These are phyloP conservation scores for Cerrena zonata DNA, from an alignment of 1,284 basidiomycete genomes.

Conservation along the genomic window DNA sequence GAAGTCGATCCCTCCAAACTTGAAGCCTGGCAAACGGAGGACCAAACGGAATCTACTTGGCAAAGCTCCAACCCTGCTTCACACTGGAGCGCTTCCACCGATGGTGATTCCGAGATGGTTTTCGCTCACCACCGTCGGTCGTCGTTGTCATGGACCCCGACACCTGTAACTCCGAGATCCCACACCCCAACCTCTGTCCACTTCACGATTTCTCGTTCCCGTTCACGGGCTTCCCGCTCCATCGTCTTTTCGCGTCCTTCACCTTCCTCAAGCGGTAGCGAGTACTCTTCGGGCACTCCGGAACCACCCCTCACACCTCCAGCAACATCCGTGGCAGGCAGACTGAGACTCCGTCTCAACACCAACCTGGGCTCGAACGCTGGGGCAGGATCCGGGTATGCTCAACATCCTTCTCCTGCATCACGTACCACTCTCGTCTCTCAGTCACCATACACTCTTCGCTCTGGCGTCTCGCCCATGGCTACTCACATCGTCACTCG, in stretches of 20 bases:
- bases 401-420: neutral
- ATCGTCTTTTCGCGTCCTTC: neutral
- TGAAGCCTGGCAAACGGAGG: neutral
- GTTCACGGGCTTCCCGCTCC: neutral
- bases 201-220: slow-evolving; percentile 1
- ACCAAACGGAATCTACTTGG: neutral
- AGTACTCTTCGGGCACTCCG: slow-evolving; percentile 1
- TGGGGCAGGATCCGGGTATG: neutral
- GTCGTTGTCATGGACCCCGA: slow-evolving; percentile 31
- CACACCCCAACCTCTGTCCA: slow-evolving; percentile 4
- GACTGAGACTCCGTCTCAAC: neutral
- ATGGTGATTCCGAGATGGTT: slow-evolving; percentile 59
- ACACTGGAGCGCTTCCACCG: slow-evolving; percentile 50
- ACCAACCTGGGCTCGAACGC: neutral
- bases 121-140: slow-evolving; percentile 43
- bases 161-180: slow-evolving; percentile 23
- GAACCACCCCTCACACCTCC: slow-evolving; percentile 8
- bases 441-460: neutral
- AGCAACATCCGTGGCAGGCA: neutral
- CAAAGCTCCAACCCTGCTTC: slow-evolving; percentile 3
- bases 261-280: slow-evolving; percentile 3
- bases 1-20: neutral
- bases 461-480: neutral
- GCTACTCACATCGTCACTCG: neutral
- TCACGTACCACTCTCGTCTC: slow-evolving; percentile 1